Evolutionary conservation across 2,329 filamentous ascomycete genomes (phyloP), one percentile per base, ranked within the genome.

Genomic region (Trichoderma koningiopsis): DNA sequence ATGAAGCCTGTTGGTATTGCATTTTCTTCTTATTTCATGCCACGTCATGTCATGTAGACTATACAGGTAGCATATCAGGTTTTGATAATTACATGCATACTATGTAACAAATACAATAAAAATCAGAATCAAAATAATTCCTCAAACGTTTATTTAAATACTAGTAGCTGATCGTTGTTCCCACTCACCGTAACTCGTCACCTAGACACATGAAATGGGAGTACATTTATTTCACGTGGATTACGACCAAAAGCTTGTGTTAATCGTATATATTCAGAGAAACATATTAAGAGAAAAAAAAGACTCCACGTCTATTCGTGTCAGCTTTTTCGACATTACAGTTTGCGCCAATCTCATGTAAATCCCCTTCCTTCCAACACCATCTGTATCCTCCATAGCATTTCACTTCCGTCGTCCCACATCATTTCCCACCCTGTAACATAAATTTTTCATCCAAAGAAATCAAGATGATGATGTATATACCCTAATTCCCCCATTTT

Each of bases 261-360:
- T 43, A 29, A 10, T 59, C 29, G 11, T 40, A 22, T 59, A 43
- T 59, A 59, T 43, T 59, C 22, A 19, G 33, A 58, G 55, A 33
- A 49, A 52, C 31, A 33, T 11, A 35, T 35, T 35, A 35, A 35
- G 33, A 35, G 14, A 35, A 13, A 4, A 56, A 53, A 56, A 61
- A 69, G 55, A 60, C 47, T 29, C 56, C 53, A 65, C 68, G 68
- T 78, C 78, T 79, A 79, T 78, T 77, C 74, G 76, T 76, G 79
- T 75, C 76, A 76, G 79, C 76, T 73, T 27, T 62, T 72, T 73
- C 73, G 70, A 75, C 74, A 76, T 75, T 72, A 73, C 74, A 74
- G 71, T 60, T 69, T 77, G 74, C 75, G 77, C 76, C 76, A 75
- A 70, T 73, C 72, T 69, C 52, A 55, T 43, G 24, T 31, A 56